Base-by-base conservation (phyloP, 163 green algal species). In the Scenedesmus sp. region DNA sequence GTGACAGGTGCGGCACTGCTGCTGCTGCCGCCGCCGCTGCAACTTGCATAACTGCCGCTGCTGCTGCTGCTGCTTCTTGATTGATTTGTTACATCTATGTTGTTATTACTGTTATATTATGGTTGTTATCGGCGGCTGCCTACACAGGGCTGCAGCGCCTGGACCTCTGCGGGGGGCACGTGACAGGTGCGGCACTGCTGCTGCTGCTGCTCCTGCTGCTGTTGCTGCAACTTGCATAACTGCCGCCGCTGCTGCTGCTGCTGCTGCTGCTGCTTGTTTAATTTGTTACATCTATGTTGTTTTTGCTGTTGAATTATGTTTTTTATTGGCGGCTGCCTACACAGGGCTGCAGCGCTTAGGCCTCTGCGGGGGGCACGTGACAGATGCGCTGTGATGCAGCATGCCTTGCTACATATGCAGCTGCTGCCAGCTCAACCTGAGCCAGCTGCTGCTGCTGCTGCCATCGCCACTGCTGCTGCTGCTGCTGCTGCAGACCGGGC, bases 401-500 rank as follows among this genome's bases (percentile, higher is more conserved):
- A 23, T 73, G 52, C 83, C n/a, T 64, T 82, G 73, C 56, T 88
- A 13, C 59, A 34, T 74, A 6, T 74, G 54, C 84, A 23, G 84
- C 62, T 46, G 7, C 62, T 76, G 18, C 76, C 67, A 26, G 18
- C 18, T 84, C 76, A 54, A 26, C 26, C 18, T 84, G 76, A 54
- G 26, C 18, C 46, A 16, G 20, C 15, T 88, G 84, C 59, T 77
- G 59, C n/a, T 52, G 34, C 59, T 77, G 82, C 34, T 87, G 54
- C 82, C 55, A 66, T 64, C 82, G 34, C 34, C 34, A 64, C 12
- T 67, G 15, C 26, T 87, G n/a, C 60, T 79, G 59, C 85, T 91
- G 81, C 88, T 66, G n/a, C 20, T 23, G 23, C 34, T 79, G 62
- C 60, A 92, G 89, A 92, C 84, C 81, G 81, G 26, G 64, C 82